Evolutionary conservation across 306 rosid species (phyloP).

Genomic region (Acacia acuminata): DNA sequence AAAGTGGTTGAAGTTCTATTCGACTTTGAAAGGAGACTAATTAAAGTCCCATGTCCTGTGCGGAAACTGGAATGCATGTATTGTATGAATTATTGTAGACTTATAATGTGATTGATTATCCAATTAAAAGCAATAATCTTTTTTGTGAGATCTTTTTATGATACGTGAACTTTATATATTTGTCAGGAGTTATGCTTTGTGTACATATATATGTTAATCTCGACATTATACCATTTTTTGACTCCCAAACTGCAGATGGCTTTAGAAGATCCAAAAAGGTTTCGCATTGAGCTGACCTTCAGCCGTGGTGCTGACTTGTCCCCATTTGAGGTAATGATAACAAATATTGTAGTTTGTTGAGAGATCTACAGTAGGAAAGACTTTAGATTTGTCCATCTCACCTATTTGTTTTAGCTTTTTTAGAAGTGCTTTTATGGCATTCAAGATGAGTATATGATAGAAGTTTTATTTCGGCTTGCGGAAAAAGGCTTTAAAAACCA

Average conservation of each 20-base stretch:
- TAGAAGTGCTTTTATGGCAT: too few species aligned
- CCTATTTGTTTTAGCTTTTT: too few species aligned
- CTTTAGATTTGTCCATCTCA: neutral
- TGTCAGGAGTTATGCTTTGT: slow-evolving; percentile 19
- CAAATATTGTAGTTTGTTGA: slow-evolving; percentile 3
- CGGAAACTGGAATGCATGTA: neutral
- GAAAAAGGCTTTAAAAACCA: too few species aligned
- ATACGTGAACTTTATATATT: slow-evolving; percentile 6
- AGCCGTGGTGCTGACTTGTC: slow-evolving; percentile 98
- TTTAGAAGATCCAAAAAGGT: slow-evolving; percentile 87
- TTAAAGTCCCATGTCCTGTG: neutral
- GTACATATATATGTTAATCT: slow-evolving; percentile 3
- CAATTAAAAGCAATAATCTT: slow-evolving; percentile 22
- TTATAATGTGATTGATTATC: neutral
- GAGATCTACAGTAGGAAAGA: slow-evolving; percentile 14
- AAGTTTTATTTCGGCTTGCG: too few species aligned
- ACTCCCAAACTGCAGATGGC: slow-evolving; percentile 66
- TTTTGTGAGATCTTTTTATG: neutral
- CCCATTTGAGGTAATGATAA: slow-evolving; percentile 80
- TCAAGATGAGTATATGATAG: too few species aligned
- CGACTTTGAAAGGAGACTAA: neutral
- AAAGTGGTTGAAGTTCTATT: neutral
- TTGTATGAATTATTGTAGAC: neutral
- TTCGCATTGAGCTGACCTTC: slow-evolving; percentile 87
- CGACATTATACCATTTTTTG: slow-evolving; percentile 29